Conservation (phyloP, 176 grass and related monocot genomes). For the Avena insularis region DNA sequence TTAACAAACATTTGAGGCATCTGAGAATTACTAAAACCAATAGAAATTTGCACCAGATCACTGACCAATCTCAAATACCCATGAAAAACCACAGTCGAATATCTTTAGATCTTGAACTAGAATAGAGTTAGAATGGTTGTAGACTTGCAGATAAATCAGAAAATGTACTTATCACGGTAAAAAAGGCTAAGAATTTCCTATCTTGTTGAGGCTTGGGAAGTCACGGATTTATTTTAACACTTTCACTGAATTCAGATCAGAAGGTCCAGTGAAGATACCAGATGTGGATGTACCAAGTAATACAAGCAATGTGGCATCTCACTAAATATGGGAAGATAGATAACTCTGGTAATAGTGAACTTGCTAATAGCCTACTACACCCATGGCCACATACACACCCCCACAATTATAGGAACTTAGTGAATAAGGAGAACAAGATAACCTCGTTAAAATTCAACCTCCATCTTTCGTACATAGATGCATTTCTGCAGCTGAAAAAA, state of each 20-base stretch:
- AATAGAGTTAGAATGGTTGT: neutral
- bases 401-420: neutral
- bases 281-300: neutral
- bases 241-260: neutral
- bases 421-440: neutral
- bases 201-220: neutral
- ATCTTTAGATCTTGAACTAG: slow-evolving; percentile 10
- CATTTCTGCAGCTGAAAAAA: neutral
- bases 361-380: neutral
- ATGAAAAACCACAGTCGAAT: neutral
- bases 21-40: neutral
- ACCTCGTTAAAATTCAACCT: neutral
- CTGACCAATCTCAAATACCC: neutral
- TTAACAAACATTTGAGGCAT: neutral
- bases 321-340: neutral
- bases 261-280: neutral
- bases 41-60: neutral
- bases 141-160: neutral
- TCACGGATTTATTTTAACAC: neutral
- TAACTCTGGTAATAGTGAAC: neutral
- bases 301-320: neutral
- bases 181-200: neutral
- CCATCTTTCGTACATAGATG: neutral
- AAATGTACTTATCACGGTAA: neutral
- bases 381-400: neutral